These are phyloP conservation scores for Phytophthora macrochlamydospora DNA, from an alignment of 352 stramenopile genomes.

Conservation along the genomic window DNA sequence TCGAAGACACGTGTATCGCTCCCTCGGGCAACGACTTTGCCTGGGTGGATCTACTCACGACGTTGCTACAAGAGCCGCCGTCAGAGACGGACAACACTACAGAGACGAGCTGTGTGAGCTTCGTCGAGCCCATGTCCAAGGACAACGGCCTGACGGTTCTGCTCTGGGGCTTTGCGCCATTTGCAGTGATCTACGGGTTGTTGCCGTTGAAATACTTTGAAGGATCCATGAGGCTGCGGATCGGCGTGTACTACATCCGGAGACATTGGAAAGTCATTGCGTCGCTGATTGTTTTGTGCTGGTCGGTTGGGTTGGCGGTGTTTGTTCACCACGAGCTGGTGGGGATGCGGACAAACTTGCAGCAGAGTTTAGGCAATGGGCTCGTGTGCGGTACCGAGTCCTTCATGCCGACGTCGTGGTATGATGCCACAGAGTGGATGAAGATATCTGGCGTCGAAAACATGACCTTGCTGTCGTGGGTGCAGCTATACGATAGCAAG, in stretches of 20 bases:
- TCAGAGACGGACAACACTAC: slow-evolving; percentile 11
- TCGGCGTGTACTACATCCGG: slow-evolving; percentile 79
- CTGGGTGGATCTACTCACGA: slow-evolving; percentile 31
- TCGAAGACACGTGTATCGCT: slow-evolving; percentile 46
- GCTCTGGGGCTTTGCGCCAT: slow-evolving; percentile 67
- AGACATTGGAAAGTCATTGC: slow-evolving; percentile 77
- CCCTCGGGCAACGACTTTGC: slow-evolving; percentile 32
- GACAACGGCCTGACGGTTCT: slow-evolving; percentile 40
- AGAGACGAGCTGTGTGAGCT: slow-evolving; percentile 35
- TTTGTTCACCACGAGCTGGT: slow-evolving; percentile 67
- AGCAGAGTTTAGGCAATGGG: slow-evolving; percentile 40
- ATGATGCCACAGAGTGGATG: slow-evolving; percentile 44
- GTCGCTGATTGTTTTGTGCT: slow-evolving; percentile 69
- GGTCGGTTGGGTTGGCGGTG: slow-evolving; percentile 65
- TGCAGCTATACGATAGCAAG: slow-evolving; percentile 71
- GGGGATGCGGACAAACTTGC: slow-evolving; percentile 43
- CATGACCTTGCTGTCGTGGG: slow-evolving; percentile 66
- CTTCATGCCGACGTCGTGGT: slow-evolving; percentile 49
- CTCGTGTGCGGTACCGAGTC: slow-evolving; percentile 54
- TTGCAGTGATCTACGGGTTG: slow-evolving; percentile 63
- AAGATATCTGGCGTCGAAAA: slow-evolving; percentile 19
- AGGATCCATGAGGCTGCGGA: slow-evolving; percentile 64
- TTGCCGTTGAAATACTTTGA: slow-evolving; percentile 76
- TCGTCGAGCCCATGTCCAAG: slow-evolving; percentile 29
- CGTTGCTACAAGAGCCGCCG: slow-evolving; percentile 19